Evolutionary conservation across 2,329 filamentous ascomycete genomes (phyloP).

Genomic region (Arthroderma uncinatum): DNA sequence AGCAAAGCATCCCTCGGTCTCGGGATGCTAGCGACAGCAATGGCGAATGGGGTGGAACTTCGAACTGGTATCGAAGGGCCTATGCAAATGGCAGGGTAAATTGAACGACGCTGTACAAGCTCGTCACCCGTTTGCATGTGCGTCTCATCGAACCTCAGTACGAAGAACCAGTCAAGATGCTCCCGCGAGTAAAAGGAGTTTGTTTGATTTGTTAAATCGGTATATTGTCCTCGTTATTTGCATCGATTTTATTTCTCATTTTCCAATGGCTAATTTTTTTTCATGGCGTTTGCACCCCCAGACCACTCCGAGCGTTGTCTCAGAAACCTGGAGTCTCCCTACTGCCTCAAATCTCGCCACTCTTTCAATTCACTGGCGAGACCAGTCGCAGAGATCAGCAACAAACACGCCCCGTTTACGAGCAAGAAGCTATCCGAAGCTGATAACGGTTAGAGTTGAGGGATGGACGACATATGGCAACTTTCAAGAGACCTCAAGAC

Average conservation of each 20-base stretch:
- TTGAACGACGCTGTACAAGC: background rate
- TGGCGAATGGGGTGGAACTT: conserved; percentile 11
- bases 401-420: no score
- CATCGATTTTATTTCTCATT: background rate
- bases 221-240: no score
- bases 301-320: no score
- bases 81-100: conserved; percentile 2
- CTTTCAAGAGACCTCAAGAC: no score
- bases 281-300: background rate
- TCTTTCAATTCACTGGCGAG: no score
- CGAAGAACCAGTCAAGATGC: background rate
- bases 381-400: no score
- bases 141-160: background rate
- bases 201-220: no score
- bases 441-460: no score
- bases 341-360: no score
- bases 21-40: background rate
- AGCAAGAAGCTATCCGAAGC: no score
- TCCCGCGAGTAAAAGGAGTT: background rate
- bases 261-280: background rate
- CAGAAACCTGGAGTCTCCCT: no score
- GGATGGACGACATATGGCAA: no score
- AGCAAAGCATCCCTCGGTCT: background rate
- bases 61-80: conserved; percentile 12
- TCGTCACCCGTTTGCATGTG: background rate